These are phyloP conservation scores for Gossypium aridum DNA, from an alignment of 441 rosid genomes.

Conservation along the genomic window DNA sequence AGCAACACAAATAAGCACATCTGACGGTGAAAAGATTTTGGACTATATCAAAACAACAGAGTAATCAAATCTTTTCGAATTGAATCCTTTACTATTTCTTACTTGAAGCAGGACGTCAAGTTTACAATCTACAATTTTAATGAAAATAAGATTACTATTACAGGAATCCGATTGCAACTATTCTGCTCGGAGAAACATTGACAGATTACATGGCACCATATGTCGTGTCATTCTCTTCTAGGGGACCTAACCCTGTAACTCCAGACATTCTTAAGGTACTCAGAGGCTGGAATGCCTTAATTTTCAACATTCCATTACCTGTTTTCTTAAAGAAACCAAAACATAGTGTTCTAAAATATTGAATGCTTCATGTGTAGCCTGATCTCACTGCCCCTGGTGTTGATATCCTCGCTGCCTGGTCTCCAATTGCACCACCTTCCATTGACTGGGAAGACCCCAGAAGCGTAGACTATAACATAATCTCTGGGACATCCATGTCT, in stretches of 20 bases:
- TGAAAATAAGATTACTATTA: not conserved
- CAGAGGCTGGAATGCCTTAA: not conserved
- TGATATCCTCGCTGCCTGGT: slow-evolving; percentile 40
- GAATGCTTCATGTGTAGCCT: slow-evolving; percentile 27
- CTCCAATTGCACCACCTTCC: slow-evolving; percentile 19
- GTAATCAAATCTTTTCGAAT: slow-evolving; percentile 12
- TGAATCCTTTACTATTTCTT: not conserved
- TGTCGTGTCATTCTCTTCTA: slow-evolving; percentile 28
- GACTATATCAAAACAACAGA: slow-evolving; percentile 25
- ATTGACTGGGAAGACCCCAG: slow-evolving; percentile 16
- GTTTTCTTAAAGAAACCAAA: not conserved
- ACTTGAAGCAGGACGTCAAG: not conserved
- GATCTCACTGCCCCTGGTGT: slow-evolving; percentile 55
- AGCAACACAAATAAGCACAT: slow-evolving; percentile 17
- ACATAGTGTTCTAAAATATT: not conserved
- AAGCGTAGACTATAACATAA: slow-evolving; percentile 19
- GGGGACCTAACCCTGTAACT: slow-evolving; percentile 31
- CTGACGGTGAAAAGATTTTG: slow-evolving; percentile 15
- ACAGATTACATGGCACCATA: slow-evolving; percentile 26
- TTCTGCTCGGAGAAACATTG: slow-evolving; percentile 19
- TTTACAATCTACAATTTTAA: not conserved
- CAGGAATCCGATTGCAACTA: slow-evolving; percentile 32
- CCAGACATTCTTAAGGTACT: slow-evolving; percentile 36
- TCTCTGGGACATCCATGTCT: slow-evolving; percentile 40
- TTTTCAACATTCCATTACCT: not conserved